Base-by-base conservation (phyloP, 2,329 filamentous ascomycete species). In the Microcyclospora tardicrescens region DNA sequence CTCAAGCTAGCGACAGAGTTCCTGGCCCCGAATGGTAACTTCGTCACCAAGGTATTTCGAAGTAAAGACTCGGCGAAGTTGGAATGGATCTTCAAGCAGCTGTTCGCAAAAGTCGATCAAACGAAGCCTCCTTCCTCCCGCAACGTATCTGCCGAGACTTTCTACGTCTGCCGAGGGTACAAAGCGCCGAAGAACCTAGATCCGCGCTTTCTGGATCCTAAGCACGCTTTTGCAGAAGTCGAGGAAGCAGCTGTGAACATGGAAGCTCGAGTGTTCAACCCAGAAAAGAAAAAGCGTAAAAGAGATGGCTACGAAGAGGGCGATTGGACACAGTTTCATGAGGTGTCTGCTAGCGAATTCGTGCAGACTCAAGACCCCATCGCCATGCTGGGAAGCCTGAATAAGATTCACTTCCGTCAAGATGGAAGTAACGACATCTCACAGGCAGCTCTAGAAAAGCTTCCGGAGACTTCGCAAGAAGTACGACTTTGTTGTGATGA, bases 61-160 rank as follows among this genome's bases (percentile, higher is more conserved):
- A 93, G 84, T 28, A 96, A 95, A 59, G 89, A 98, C 59, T 96
- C 94, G 68, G 95, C 95, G 59, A 80, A 85, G 42, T 65, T 98
- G 34, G 72, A 96, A 35, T 98, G 91, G 91, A 87, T 96, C 28
- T 86, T 96, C 68, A 94, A 94, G 59, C 91, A 98, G 61, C 72
- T 98, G 1, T 98, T 98, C 66, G 73, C 73, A 35, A 93, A 91
- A 49, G 91, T 98, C 46, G 89, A 98, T 59, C 89, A 93, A 35
- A 98, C 91, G 5, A 98, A 98, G 62, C 91, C 91, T 3, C 91
- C 91, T 0, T 93, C 86, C 0, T 94, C 85, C 8, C 75, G 91
- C 68, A 95, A 93, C 55, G 89, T 98, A 37, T 95, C 86, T 6
- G 91, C 91, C 48, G 91, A 98, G 68, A 96, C 96, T 31, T 98